Percentiles rank a stretch among this genome's conserved stretches.
phyloP scores from a whole-genome alignment of 345 rosid species.

The Eucalyptus guilfoylei region DNA sequence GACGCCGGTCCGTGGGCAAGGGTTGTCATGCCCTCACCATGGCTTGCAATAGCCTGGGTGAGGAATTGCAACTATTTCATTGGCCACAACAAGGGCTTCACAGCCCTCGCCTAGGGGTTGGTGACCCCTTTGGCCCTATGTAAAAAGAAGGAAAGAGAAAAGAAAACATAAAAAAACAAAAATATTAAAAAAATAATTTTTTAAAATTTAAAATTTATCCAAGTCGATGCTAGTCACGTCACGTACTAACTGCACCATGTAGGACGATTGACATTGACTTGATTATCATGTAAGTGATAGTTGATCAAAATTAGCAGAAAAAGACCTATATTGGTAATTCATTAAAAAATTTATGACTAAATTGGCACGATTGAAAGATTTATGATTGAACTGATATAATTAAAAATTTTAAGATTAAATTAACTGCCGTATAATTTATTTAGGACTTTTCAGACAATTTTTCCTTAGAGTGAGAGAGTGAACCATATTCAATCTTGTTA shows the following conservation, averaged over 20 bases:
- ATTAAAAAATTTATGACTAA: no score
- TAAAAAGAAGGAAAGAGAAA: neutral
- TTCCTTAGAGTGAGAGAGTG: neutral
- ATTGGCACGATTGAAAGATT: no score
- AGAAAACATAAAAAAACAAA: no score
- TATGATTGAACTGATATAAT: accelerated
- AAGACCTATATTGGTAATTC: no score
- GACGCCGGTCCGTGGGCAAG: accelerated
- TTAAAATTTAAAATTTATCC: no score
- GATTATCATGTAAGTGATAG: neutral
- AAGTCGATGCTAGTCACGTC: accelerated
- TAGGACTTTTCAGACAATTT: no score
- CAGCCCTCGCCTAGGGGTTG: neutral
- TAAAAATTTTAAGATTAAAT: no score
- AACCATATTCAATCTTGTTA: neutral
- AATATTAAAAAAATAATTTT: no score
- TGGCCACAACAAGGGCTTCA: no score
- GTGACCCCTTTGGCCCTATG: neutral
- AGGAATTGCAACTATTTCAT: neutral
- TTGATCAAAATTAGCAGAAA: no score
- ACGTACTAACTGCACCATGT: accelerated
- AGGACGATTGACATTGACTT: neutral
- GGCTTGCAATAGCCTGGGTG: neutral
- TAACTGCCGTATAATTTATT: accelerated
- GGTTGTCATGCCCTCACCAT: neutral